Conservation (phyloP, 257 asterid species). For the Primulina huaijiensis region DNA sequence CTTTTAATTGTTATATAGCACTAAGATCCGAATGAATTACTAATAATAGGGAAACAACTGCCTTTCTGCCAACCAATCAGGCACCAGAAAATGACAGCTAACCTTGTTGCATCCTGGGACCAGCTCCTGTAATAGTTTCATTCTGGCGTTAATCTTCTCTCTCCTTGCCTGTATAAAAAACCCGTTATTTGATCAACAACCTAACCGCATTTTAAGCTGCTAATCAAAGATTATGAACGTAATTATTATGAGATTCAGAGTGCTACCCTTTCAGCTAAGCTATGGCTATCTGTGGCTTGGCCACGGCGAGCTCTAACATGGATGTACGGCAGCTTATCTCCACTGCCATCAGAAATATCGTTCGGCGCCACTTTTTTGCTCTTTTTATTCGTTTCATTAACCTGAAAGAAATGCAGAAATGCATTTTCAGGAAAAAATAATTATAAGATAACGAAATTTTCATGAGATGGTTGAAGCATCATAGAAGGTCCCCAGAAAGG, state of each 20-base stretch:
- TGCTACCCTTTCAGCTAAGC: constrained; percentile 94
- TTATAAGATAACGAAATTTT: background rate
- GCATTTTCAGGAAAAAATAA: background rate
- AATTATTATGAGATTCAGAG: constrained; percentile 21
- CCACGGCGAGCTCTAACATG: constrained; percentile 98
- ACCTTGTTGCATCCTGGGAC: constrained; percentile 99
- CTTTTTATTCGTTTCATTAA: constrained; percentile 56
- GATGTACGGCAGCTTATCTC: constrained; percentile 74
- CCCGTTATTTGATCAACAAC: constrained; percentile 21
- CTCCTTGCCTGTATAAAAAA: constrained; percentile 74
- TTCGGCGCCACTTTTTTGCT: constrained; percentile 49
- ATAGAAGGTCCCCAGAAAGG: background rate
- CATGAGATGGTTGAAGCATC: background rate
- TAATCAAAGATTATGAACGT: constrained; percentile 28
- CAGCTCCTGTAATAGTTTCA: constrained; percentile 93
- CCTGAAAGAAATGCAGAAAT: constrained; percentile 31
- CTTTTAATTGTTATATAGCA: constrained; percentile 20
- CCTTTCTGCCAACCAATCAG: background rate
- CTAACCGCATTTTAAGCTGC: constrained; percentile 17
- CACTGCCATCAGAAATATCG: constrained; percentile 47
- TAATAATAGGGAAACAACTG: constrained; percentile 17
- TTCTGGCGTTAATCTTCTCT: constrained; percentile 94
- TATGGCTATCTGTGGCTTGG: constrained; percentile 97
- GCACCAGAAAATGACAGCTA: constrained; percentile 36
- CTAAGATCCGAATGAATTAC: constrained; percentile 14